These are phyloP conservation scores for Neolentinus lepideus DNA, from an alignment of 1,284 basidiomycete species.

Conservation along the genomic window DNA sequence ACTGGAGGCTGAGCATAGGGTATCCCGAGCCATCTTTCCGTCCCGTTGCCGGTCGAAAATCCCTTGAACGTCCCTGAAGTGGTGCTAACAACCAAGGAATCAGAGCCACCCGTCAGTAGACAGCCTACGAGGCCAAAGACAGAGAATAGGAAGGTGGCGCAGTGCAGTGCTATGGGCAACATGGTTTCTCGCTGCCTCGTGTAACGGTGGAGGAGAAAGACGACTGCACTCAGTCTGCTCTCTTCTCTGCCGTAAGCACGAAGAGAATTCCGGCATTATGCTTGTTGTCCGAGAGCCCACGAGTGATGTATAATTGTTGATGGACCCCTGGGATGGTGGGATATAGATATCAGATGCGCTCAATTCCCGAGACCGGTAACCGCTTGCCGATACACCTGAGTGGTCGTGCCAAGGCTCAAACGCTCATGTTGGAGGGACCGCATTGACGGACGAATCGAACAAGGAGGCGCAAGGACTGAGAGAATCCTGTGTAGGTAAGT, in stretches of 20 bases:
- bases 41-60: slow-evolving; percentile 28
- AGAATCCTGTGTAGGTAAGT: no score
- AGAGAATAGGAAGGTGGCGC: not conserved
- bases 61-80: slow-evolving; percentile 42
- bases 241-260: not conserved
- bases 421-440: no score
- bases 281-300: no score
- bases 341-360: no score
- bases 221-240: not conserved
- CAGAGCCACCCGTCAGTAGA: not conserved
- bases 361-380: no score
- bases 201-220: not conserved
- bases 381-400: no score
- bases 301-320: no score
- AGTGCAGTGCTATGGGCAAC: not conserved
- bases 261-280: not conserved
- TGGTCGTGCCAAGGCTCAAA: no score
- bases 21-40: slow-evolving; percentile 54
- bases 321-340: no score
- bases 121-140: no score
- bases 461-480: no score
- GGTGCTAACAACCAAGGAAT: not conserved
- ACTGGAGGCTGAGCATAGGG: slow-evolving; percentile 59
- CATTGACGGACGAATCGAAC: no score
- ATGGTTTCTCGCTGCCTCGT: not conserved